A percentile compares a stretch with the other conserved stretches of the same genome.
phyloP scores from a whole-genome alignment of 495 filamentous ascomycete genomes.

The Geoglossum glabrum region DNA sequence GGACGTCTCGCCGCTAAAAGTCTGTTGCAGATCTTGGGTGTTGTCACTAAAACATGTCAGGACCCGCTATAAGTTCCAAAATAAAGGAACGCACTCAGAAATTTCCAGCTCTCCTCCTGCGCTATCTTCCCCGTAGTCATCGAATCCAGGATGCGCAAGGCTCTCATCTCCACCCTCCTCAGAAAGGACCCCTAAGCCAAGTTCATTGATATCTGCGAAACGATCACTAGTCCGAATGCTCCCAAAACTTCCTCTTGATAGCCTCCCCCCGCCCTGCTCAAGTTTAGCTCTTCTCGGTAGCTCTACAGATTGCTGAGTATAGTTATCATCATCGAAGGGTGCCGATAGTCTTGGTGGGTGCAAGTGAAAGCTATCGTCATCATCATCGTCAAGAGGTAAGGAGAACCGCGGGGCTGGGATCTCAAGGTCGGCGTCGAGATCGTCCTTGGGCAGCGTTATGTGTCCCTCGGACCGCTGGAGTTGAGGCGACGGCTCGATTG shows the following conservation, averaged over 20 bases:
- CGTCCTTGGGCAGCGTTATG: constrained; percentile 22
- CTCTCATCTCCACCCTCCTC: constrained; percentile 5
- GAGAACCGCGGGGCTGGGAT: constrained; percentile 44
- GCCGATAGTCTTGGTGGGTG: constrained; percentile 38
- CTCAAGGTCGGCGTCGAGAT: constrained; percentile 43
- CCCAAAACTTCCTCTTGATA: constrained; percentile 35
- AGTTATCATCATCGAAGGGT: constrained; percentile 44
- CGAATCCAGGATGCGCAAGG: constrained; percentile 3
- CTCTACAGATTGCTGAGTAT: constrained; percentile 49
- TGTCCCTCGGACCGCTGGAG: constrained; percentile 10
- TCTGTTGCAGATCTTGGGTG: constrained; percentile 12
- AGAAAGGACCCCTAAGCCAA: constrained; percentile 9
- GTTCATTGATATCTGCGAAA: constrained; percentile 27
- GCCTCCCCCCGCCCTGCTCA: constrained; percentile 27
- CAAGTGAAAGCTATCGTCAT: constrained; percentile 31
- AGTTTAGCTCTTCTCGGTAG: constrained; percentile 38
- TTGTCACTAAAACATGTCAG: constrained; percentile 7
- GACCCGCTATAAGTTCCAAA: background rate
- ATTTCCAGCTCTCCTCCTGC: background rate
- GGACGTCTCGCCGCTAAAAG: constrained; percentile 7
- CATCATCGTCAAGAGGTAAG: constrained; percentile 39
- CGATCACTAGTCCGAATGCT: constrained; percentile 42
- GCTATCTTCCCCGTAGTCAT: constrained; percentile 7
- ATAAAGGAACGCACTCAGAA: background rate
- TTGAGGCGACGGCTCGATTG: constrained; percentile 38